Evolutionary conservation across 2,329 filamentous ascomycete genomes (phyloP).

Genomic region (Colletotrichum limetticola): DNA sequence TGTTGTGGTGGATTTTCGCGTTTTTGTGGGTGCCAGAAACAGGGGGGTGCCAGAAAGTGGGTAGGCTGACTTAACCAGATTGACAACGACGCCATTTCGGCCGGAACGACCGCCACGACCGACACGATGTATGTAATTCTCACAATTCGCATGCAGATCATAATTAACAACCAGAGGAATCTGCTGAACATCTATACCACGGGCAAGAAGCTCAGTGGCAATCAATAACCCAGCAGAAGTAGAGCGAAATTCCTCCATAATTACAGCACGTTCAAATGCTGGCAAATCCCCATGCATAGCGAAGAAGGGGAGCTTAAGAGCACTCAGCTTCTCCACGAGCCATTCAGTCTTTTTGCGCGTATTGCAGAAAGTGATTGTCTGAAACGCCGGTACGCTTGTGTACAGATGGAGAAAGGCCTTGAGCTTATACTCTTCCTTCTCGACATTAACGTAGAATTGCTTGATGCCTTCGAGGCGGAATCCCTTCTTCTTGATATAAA

Average conservation of each 20-base stretch:
- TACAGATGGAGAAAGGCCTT: slow-evolving; percentile 99
- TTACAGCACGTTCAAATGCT: slow-evolving; percentile 95
- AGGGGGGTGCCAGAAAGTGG: too few relatives aligned
- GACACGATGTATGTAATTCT: slow-evolving; percentile 99
- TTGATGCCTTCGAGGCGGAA: slow-evolving; percentile 99
- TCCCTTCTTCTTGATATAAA: slow-evolving; percentile 99
- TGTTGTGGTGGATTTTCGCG: too few relatives aligned
- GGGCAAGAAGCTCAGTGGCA: slow-evolving; percentile 95
- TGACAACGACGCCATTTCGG: slow-evolving; percentile 99
- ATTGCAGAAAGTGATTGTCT: slow-evolving; percentile 99
- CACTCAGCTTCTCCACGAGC: slow-evolving; percentile 99
- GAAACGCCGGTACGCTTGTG: slow-evolving; percentile 99
- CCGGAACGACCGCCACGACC: slow-evolving; percentile 99
- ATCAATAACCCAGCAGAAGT: slow-evolving; percentile 98
- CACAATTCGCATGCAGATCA: slow-evolving; percentile 96
- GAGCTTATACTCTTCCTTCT: slow-evolving; percentile 99
- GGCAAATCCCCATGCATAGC: slow-evolving; percentile 99
- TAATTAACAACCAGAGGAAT: slow-evolving; percentile 99
- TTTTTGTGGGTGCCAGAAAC: too few relatives aligned
- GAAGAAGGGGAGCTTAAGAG: slow-evolving; percentile 98
- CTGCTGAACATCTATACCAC: slow-evolving; percentile 99
- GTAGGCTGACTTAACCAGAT: too few relatives aligned
- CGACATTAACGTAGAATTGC: slow-evolving; percentile 99
- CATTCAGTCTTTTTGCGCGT: slow-evolving; percentile 99
- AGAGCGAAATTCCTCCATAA: slow-evolving; percentile 99